Conservation (phyloP, 1,284 basidiomycete species). For the Flammula alnicola region DNA sequence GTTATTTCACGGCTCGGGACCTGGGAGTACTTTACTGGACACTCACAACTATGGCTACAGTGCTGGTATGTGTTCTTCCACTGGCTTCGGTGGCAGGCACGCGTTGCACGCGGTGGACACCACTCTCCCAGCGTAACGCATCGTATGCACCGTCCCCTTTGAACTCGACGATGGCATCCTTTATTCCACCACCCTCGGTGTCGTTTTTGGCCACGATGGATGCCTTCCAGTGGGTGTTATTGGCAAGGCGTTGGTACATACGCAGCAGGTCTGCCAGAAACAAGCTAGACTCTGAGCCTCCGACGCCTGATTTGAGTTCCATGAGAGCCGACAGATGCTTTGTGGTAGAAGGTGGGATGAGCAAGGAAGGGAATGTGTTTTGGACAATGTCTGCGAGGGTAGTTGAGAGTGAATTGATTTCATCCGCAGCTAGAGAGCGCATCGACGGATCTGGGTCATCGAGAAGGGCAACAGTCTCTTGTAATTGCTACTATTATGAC, state of each 20-base stretch:
- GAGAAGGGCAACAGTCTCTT: constrained; percentile 67
- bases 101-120: constrained; percentile 95
- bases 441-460: constrained; percentile 80
- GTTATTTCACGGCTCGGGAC: background rate
- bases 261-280: constrained; percentile 82
- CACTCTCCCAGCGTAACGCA: constrained; percentile 86
- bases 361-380: constrained; percentile 65
- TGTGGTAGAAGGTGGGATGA: constrained; percentile 75
- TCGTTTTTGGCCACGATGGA: constrained; percentile 59
- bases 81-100: constrained; percentile 89
- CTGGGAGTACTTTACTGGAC: background rate
- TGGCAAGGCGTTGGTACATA: constrained; percentile 84
- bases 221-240: constrained; percentile 53
- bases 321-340: constrained; percentile 77
- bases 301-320: constrained; percentile 93
- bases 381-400: constrained; percentile 55
- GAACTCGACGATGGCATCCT: constrained; percentile 86
- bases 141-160: constrained; percentile 84
- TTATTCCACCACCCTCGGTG: constrained; percentile 68
- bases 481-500: constrained; percentile 71
- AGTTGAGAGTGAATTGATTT: constrained; percentile 58
- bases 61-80: constrained; percentile 92
- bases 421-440: constrained; percentile 77
- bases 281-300: constrained; percentile 87
- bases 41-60: constrained; percentile 84